Evolutionary conservation across 805 yeast species (phyloP).

Genomic region (Hanseniaspora clermontiae): DNA sequence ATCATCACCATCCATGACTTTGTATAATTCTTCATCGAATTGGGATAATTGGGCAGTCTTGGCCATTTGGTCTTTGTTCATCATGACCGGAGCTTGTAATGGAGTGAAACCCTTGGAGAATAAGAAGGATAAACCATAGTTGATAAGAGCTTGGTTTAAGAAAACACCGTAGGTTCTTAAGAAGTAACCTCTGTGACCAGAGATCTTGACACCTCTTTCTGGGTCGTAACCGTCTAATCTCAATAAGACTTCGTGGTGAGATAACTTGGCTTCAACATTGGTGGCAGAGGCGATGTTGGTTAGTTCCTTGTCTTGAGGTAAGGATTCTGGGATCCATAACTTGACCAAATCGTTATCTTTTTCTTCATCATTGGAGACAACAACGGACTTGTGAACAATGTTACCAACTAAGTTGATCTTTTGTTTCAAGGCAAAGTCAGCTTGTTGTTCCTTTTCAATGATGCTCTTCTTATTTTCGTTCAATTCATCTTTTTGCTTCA

Average conservation of each 20-base stretch:
- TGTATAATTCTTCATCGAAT: constrained; percentile 95
- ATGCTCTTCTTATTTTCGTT: constrained; percentile 57
- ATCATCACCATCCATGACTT: constrained; percentile 92
- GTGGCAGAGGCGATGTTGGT: constrained; percentile 65
- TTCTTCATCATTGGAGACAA: constrained; percentile 75
- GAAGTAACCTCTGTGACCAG: constrained; percentile 98
- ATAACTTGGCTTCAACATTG: constrained; percentile 60
- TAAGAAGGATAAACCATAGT: constrained; percentile 82
- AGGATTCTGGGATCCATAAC: constrained; percentile 72
- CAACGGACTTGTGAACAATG: constrained; percentile 85
- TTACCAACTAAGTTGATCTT: constrained; percentile 90
- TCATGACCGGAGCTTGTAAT: constrained; percentile 97
- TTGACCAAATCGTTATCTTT: constrained; percentile 73
- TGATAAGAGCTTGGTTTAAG: constrained; percentile 93
- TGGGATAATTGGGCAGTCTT: constrained; percentile 96
- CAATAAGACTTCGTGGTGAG: constrained; percentile 89
- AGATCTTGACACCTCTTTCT: constrained; percentile 93
- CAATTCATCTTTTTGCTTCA: constrained; percentile 67
- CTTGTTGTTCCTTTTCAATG: constrained; percentile 57
- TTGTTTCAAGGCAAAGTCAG: constrained; percentile 57
- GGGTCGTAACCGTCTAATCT: constrained; percentile 97
- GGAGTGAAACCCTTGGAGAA: constrained; percentile 70
- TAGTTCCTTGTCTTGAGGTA: constrained; percentile 33
- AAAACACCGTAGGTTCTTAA: constrained; percentile 91
- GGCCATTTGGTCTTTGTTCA: constrained; percentile 99